phyloP scores from a whole-genome alignment of 2,329 filamentous ascomycete species.

The Helminthosporium solani region DNA sequence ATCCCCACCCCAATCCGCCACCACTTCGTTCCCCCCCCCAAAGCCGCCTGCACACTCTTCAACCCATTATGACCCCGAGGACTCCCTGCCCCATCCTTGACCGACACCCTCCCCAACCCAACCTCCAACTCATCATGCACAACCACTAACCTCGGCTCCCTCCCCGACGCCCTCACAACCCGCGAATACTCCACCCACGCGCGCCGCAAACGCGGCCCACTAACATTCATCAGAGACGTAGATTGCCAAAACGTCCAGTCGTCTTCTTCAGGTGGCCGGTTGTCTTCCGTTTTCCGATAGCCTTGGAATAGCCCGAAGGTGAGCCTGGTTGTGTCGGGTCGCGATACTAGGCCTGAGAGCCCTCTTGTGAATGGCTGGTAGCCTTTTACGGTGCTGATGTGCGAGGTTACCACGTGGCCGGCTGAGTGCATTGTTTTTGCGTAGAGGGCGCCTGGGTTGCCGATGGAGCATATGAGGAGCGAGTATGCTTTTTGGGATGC shows the following conservation, averaged over 20 bases:
- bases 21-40: conserved; percentile 41
- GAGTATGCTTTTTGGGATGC: conserved; percentile 33
- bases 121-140: conserved; percentile 88
- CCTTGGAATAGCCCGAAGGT: conserved; percentile 51
- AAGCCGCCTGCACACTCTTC: conserved; percentile 42
- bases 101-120: conserved; percentile 64
- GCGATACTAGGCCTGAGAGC: conserved; percentile 31
- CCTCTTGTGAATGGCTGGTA: conserved; percentile 35
- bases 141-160: conserved; percentile 63
- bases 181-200: conserved; percentile 61
- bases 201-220: conserved; percentile 67
- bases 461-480: conserved; percentile 81
- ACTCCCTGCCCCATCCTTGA: conserved; percentile 59
- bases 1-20: conserved; percentile 79
- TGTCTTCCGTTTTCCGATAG: conserved; percentile 13
- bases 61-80: conserved; percentile 49
- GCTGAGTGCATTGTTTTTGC: conserved; percentile 81
- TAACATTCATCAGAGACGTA: conserved; percentile 79
- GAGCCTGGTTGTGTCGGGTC: conserved; percentile 25
- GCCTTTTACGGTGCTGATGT: conserved; percentile 21
- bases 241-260: conserved; percentile 71
- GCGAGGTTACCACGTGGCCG: conserved; percentile 73
- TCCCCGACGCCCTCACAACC: conserved; percentile 10
- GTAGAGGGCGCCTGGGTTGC: conserved; percentile 71
- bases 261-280: conserved; percentile 25